Percentiles rank a stretch among this genome's conserved stretches.
phyloP scores from a whole-genome alignment of 2,329 filamentous ascomycete species.

The Pestalotiopsis sp. region DNA sequence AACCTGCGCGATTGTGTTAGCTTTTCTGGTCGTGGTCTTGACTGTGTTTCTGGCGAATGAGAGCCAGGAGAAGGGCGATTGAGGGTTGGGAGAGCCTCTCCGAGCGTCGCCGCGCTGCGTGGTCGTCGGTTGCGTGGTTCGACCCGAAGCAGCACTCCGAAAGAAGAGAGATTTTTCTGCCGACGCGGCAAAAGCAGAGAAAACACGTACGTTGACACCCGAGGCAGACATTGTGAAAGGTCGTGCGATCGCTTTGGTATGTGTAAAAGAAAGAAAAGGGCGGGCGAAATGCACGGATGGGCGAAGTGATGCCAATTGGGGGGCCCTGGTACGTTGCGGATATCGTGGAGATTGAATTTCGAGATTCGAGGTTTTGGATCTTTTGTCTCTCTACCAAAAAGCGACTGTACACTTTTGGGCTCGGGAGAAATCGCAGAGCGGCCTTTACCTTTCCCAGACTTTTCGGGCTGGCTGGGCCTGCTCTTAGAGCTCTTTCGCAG shows the following conservation, averaged over 20 bases:
- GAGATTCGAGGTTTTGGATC: constrained; percentile 15
- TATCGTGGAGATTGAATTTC: constrained; percentile 18
- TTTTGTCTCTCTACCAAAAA: neutral
- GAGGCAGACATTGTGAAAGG: constrained; percentile 63
- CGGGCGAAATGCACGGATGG: constrained; percentile 32
- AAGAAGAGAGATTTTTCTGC: constrained; percentile 1
- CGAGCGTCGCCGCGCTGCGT: neutral
- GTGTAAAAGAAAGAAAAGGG: constrained; percentile 25
- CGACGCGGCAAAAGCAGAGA: neutral
- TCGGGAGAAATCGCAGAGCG: constrained; percentile 41
- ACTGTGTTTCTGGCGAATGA: neutral
- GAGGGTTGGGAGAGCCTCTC: neutral
- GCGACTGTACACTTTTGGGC: neutral
- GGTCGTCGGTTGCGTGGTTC: neutral
- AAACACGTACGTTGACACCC: constrained; percentile 66
- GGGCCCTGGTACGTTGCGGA: constrained; percentile 34
- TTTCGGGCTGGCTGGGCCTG: constrained; percentile 16
- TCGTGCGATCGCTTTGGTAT: constrained; percentile 43
- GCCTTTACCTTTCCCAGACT: constrained; percentile 17
- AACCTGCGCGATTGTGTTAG: constrained; percentile 62
- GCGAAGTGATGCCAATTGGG: constrained; percentile 47
- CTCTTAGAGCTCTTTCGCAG: neutral
- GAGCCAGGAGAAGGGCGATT: neutral
- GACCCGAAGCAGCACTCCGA: neutral
- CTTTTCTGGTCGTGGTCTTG: neutral